These are phyloP conservation scores for Pyrenophora seminiperda DNA, from an alignment of 2,329 filamentous ascomycete genomes.

Conservation along the genomic window DNA sequence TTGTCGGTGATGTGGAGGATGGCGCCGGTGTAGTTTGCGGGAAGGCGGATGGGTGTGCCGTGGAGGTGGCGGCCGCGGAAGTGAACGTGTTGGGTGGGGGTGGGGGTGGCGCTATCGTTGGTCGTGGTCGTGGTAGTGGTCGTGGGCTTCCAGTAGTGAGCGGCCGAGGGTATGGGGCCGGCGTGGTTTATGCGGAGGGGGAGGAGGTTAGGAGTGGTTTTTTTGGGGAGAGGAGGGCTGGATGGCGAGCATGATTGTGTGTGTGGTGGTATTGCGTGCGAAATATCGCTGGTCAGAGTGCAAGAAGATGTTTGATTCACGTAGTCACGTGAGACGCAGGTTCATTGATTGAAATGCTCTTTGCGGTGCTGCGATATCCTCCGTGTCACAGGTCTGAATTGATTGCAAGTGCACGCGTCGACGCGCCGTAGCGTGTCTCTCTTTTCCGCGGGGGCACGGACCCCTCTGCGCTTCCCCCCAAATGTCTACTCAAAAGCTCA, in stretches of 20 bases:
- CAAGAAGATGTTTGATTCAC: background rate
- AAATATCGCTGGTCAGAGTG: too few species aligned
- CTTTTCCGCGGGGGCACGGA: constrained; percentile 14
- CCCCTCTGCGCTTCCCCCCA: background rate
- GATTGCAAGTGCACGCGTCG: constrained; percentile 16
- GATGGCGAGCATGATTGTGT: constrained; percentile 58
- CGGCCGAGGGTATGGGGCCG: constrained; percentile 68
- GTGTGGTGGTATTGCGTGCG: background rate
- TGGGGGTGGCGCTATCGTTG: too few species aligned
- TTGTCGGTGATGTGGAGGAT: constrained; percentile 40
- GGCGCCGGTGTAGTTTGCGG: constrained; percentile 69
- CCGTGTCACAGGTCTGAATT: background rate
- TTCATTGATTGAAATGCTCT: background rate
- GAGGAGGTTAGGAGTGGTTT: constrained; percentile 70
- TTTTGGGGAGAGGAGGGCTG: constrained; percentile 43
- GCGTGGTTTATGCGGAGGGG: constrained; percentile 82
- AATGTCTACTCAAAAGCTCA: constrained; percentile 1
- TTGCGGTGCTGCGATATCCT: background rate
- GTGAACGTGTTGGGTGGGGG: constrained; percentile 30
- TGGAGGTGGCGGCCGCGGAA: constrained; percentile 76
- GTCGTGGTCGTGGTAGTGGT: too few species aligned
- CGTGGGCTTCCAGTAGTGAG: constrained; percentile 73
- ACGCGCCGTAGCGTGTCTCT: constrained; percentile 25
- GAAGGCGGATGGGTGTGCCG: constrained; percentile 69
- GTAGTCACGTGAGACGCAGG: background rate